Base-by-base conservation (phyloP, 768 basidiomycete genomes). In the Pulveroboletus ravenelii region DNA sequence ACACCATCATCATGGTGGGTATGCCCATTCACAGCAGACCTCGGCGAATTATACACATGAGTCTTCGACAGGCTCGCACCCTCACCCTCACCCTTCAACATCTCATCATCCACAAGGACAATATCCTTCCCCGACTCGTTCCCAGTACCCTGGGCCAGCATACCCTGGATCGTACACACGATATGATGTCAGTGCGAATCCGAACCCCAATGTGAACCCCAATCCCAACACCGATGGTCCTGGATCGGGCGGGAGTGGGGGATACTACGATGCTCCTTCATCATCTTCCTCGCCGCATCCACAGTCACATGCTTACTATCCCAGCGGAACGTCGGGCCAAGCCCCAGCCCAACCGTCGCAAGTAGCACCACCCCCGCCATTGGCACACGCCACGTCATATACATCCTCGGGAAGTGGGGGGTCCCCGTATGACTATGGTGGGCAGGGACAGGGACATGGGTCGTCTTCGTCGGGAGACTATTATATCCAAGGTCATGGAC, bases 131-230 rank as follows among this genome's bases (percentile, higher is more conserved):
- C 53, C 62, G 10, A 52, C 57, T 1, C 63, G 61, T 15, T 51
- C 67, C 30, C 65, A 67, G 27, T 69, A 57, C 45, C 47, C 62
- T 15, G 42, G 39, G 27, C 51, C 62, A 27, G 35, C 59, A 5
- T 66, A 69, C n/a, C 53, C 64, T 1, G 53, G 59, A 12, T 57
- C 68, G 7, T 67, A 69, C 17, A 45, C 65, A 10, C 62, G 56
- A 10, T 67, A 63, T 8, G 59, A 64, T 53, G 48, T 68, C 55
- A 34, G 67, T 69, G 47, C 65, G 6, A 60, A 41, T 14, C 8
- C 58, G 14, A 62, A 41, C 59, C 53, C 45, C 42, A 59, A 44
- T 37, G 46, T 41, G 48, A 61, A 48, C 38, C 27, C 42, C 6
- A 62, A 35, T 18, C 15, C 48, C 23, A 48, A 29, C 5, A 5